These are phyloP conservation scores for Pugionium cornutum DNA, from an alignment of 345 rosid species.

Conservation along the genomic window DNA sequence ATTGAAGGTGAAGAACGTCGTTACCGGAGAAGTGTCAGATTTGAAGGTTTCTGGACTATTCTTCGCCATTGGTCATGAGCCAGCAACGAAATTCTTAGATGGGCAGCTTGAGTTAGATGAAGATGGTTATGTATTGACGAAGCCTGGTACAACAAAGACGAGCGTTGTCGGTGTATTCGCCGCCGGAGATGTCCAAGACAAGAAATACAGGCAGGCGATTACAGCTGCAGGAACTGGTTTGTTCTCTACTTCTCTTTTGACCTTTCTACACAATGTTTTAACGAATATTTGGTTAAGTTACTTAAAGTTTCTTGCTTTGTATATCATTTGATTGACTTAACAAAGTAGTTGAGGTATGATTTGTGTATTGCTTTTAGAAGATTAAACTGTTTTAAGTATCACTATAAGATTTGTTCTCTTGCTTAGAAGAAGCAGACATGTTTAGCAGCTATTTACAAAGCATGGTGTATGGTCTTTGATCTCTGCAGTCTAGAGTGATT, in stretches of 20 bases:
- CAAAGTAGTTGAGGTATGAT: conserved; percentile 7
- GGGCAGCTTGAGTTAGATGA: conserved; percentile 80
- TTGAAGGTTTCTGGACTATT: conserved; percentile 80
- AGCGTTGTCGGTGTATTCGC: conserved; percentile 88
- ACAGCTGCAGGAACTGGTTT: conserved; percentile 96
- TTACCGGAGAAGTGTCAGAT: conserved; percentile 65
- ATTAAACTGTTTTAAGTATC: not conserved
- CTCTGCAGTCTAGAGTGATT: not conserved
- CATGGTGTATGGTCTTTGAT: not conserved
- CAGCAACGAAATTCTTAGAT: conserved; percentile 87
- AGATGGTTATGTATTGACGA: conserved; percentile 79
- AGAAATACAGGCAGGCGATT: conserved; percentile 96
- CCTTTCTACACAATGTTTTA: not conserved
- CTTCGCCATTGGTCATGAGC: conserved; percentile 98
- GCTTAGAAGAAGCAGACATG: conserved; percentile 4
- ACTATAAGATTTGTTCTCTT: not conserved
- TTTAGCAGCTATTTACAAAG: not conserved
- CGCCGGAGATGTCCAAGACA: conserved; percentile 98
- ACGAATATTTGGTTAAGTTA: too few relatives aligned
- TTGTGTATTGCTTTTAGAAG: not conserved
- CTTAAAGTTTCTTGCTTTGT: too few relatives aligned
- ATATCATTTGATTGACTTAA: not conserved
- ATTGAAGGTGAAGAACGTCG: conserved; percentile 75
- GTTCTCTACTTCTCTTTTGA: conserved; percentile 1
- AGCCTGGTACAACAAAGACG: conserved; percentile 83